A percentile compares a stretch with the other conserved stretches of the same genome.
phyloP scores from a whole-genome alignment of 495 filamentous ascomycete species.

The Penicillium nucicola region DNA sequence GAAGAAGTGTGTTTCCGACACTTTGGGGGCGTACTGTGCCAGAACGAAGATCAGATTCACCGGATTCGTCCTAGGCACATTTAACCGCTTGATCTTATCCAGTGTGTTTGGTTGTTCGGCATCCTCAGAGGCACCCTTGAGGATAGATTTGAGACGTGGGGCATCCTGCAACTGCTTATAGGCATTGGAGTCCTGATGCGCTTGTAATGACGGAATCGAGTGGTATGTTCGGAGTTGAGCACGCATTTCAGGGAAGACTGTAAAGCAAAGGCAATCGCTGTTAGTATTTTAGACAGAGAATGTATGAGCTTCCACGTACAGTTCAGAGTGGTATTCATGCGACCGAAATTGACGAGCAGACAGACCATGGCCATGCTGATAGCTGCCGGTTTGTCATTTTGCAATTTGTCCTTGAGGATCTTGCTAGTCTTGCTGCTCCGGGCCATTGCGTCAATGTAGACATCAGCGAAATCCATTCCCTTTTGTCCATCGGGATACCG shows the following conservation, averaged over 20 bases:
- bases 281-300: slow-evolving; percentile 11
- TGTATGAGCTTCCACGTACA: slow-evolving; percentile 53
- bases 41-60: slow-evolving; percentile 97
- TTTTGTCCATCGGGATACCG: slow-evolving; percentile 68
- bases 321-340: slow-evolving; percentile 98
- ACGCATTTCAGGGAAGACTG: slow-evolving; percentile 99
- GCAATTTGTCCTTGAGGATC: slow-evolving; percentile 93
- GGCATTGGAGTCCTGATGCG: slow-evolving; percentile 88
- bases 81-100: slow-evolving; percentile 67
- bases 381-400: slow-evolving; percentile 85
- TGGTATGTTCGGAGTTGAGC: slow-evolving; percentile 97
- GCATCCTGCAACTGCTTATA: slow-evolving; percentile 99
- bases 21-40: slow-evolving; percentile 82
- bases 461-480: slow-evolving; percentile 85
- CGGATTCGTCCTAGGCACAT: slow-evolving; percentile 85
- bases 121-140: slow-evolving; percentile 96
- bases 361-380: slow-evolving; percentile 99
- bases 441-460: slow-evolving; percentile 98
- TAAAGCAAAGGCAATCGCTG: slow-evolving; percentile 24
- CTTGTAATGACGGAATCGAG: slow-evolving; percentile 93
- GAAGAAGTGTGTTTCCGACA: slow-evolving; percentile 91
- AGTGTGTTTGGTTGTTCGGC: slow-evolving; percentile 80
- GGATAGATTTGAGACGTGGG: slow-evolving; percentile 90
- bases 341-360: slow-evolving; percentile 90
- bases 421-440: slow-evolving; percentile 99